phyloP scores from a whole-genome alignment of 2,329 filamentous ascomycete species.

The Alternaria triticimaculans region DNA sequence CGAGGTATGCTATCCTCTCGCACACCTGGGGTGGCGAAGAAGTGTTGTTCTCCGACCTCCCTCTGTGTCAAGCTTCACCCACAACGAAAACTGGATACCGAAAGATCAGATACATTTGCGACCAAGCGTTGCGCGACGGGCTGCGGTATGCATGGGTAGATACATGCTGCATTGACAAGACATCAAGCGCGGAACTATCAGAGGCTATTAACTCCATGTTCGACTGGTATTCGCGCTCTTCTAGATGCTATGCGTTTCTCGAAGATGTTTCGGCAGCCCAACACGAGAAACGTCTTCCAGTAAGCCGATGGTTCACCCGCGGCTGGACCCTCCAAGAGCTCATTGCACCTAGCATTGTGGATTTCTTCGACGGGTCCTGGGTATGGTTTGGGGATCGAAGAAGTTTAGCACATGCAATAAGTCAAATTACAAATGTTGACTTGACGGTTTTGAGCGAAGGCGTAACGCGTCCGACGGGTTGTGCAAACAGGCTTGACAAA shows the following conservation, averaged over 20 bases:
- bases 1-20: neutral
- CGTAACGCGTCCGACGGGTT: too few species aligned
- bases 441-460: too few species aligned
- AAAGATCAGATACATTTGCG: neutral
- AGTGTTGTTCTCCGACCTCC: neutral
- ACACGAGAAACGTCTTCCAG: fast-evolving
- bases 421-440: too few species aligned
- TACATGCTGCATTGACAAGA: neutral
- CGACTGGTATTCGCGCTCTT: neutral
- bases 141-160: neutral
- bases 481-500: too few species aligned
- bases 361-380: neutral
- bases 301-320: neutral
- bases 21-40: neutral
- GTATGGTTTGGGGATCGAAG: too few species aligned
- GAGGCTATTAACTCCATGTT: neutral
- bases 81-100: neutral
- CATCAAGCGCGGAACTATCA: neutral
- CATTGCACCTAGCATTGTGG: fast-evolving
- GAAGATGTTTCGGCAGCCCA: fast-evolving
- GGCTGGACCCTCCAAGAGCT: neutral
- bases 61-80: neutral
- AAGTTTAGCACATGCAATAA: too few species aligned
- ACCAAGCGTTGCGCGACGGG: neutral
- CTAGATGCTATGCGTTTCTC: neutral